phyloP scores from a whole-genome alignment of 1,284 basidiomycete species.

The Neolentinus lepideus region DNA sequence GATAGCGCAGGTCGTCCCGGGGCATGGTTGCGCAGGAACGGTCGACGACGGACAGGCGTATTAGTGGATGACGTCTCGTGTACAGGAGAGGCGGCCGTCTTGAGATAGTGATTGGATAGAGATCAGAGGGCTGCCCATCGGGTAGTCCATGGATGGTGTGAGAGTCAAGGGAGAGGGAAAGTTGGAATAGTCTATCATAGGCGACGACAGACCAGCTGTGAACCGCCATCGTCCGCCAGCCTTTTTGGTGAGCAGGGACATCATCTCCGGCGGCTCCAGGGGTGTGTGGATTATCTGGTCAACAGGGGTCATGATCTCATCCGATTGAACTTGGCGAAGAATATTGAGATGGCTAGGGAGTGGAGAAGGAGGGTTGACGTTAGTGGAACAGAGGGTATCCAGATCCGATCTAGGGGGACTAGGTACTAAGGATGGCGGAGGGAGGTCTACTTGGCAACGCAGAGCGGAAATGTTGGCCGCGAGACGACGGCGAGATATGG shows the following conservation, averaged over 20 bases:
- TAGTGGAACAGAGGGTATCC: slow-evolving; percentile 1
- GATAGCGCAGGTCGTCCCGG: not conserved
- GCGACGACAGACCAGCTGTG: not conserved
- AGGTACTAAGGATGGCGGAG: slow-evolving; percentile 9
- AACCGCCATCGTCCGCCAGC: not conserved
- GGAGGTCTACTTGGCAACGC: slow-evolving; percentile 18
- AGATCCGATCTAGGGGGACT: not conserved
- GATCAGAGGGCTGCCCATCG: not conserved
- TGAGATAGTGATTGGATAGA: not conserved
- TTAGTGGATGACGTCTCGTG: not conserved
- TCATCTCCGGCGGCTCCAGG: slow-evolving; percentile 17
- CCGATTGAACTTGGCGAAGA: slow-evolving; percentile 2
- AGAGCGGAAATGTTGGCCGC: slow-evolving; percentile 18
- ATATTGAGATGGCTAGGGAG: not conserved
- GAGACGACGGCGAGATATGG: slow-evolving; percentile 22
- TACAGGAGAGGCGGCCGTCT: not conserved
- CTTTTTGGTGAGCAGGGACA: slow-evolving; percentile 11
- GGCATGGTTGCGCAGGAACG: not conserved
- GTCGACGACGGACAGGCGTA: not conserved
- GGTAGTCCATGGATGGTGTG: not conserved
- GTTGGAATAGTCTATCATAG: not conserved
- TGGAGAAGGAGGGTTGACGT: slow-evolving; percentile 1
- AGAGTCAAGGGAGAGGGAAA: not conserved
- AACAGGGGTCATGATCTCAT: slow-evolving; percentile 19
- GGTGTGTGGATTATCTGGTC: slow-evolving; percentile 23